Percentiles rank a stretch among this genome's conserved stretches.
Conservation (phyloP, 2,329 filamentous ascomycete species). For the Sphaerulina vaccinii region DNA sequence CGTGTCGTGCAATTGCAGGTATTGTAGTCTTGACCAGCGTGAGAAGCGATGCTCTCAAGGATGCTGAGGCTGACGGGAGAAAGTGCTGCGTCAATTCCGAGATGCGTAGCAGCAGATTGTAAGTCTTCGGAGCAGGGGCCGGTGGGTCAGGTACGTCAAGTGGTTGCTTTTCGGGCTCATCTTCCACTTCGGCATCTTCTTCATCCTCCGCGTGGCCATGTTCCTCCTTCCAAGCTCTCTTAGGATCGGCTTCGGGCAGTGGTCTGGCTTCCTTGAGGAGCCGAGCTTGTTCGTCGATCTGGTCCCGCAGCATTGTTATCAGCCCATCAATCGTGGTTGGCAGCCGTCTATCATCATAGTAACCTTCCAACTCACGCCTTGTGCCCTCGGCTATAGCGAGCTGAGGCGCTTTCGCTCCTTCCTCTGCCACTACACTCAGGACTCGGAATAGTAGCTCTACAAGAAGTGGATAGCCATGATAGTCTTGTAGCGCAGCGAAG, state of each 20-base stretch:
- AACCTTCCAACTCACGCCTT: background rate
- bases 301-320: slow-evolving; percentile 28
- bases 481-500: slow-evolving; percentile 89
- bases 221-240: slow-evolving; percentile 36
- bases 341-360: slow-evolving; percentile 21
- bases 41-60: slow-evolving; percentile 75
- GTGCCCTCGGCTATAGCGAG: slow-evolving; percentile 44
- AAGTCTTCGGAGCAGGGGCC: slow-evolving; percentile 71
- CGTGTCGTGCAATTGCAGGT: slow-evolving; percentile 69
- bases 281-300: slow-evolving; percentile 6
- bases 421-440: slow-evolving; percentile 76
- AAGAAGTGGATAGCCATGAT: slow-evolving; percentile 84
- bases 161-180: slow-evolving; percentile 28
- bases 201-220: slow-evolving; percentile 28
- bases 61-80: slow-evolving; percentile 78
- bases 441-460: slow-evolving; percentile 84
- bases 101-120: slow-evolving; percentile 77
- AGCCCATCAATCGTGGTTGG: slow-evolving; percentile 48
- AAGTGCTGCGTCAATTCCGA: slow-evolving; percentile 84
- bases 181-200: background rate
- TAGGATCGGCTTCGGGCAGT: slow-evolving; percentile 32
- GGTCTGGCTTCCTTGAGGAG: slow-evolving; percentile 34
- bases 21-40: slow-evolving; percentile 71
- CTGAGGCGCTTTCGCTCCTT: slow-evolving; percentile 64
- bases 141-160: slow-evolving; percentile 40